phyloP scores from a whole-genome alignment of 177 flowering plant genomes.

The Telopea speciosissima region DNA sequence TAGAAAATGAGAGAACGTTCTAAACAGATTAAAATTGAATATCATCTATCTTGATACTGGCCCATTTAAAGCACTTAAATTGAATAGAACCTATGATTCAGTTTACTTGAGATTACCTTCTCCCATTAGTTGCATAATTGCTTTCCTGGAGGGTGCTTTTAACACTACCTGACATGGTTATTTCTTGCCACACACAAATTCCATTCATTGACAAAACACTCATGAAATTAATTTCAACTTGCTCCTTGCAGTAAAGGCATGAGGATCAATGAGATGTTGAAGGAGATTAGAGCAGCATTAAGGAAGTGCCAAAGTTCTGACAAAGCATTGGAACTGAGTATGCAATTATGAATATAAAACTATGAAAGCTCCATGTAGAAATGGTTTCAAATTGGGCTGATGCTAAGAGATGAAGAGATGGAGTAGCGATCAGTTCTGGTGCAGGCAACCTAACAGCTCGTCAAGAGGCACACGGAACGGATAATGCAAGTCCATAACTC shows the following conservation, averaged over 20 bases:
- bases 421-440: neutral
- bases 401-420: neutral
- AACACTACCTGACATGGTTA: neutral
- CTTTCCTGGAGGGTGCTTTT: neutral
- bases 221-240: neutral
- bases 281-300: constrained; percentile 70
- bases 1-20: neutral
- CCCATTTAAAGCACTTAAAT: no score
- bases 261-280: constrained; percentile 59
- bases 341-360: neutral
- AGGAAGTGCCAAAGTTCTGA: constrained; percentile 42
- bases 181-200: neutral
- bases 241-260: constrained; percentile 61
- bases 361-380: neutral
- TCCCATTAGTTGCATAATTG: neutral
- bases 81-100: no score
- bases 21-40: neutral
- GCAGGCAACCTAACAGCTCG: neutral
- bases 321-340: constrained; percentile 15
- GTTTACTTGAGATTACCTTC: neutral
- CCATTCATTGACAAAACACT: neutral
- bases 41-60: no score
- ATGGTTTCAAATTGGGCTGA: neutral
- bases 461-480: neutral
- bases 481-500: neutral